These are phyloP conservation scores for Ophiosphaerella korrae DNA, from an alignment of 2,329 filamentous ascomycete genomes.

Conservation along the genomic window DNA sequence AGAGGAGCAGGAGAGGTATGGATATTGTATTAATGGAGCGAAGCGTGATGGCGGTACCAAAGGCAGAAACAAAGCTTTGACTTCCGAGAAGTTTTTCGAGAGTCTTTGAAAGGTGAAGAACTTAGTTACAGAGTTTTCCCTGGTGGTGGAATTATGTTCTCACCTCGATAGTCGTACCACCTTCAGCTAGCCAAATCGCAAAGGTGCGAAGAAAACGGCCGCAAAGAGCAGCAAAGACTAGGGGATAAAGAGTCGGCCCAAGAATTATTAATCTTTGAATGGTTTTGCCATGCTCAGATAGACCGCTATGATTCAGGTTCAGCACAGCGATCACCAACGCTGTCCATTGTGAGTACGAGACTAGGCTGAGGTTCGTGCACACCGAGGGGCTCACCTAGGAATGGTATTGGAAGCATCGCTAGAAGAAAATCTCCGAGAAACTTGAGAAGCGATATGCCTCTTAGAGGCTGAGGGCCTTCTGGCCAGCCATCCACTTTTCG, in stretches of 20 bases:
- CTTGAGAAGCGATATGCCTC: background rate
- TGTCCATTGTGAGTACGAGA: background rate
- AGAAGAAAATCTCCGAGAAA: slow-evolving; percentile 3
- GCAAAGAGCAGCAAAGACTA: slow-evolving; percentile 8
- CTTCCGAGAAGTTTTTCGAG: slow-evolving; percentile 13
- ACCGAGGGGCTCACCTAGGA: background rate
- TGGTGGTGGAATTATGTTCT: background rate
- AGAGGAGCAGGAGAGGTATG: background rate
- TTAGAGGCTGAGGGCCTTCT: background rate
- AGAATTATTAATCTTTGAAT: slow-evolving; percentile 7
- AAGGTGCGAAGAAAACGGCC: slow-evolving; percentile 5
- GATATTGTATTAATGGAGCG: slow-evolving; percentile 2
- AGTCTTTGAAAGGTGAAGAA: background rate
- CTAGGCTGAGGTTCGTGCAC: background rate
- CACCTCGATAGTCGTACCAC: slow-evolving; percentile 5
- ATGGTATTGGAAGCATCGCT: slow-evolving; percentile 5
- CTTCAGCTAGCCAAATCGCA: slow-evolving; percentile 1
- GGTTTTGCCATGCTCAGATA: slow-evolving; percentile 1
- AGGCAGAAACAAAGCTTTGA: slow-evolving; percentile 10
- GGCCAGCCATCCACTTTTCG: background rate
- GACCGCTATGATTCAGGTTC: background rate
- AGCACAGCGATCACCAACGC: slow-evolving; percentile 2
- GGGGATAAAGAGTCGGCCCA: slow-evolving; percentile 10
- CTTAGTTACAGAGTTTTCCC: background rate
- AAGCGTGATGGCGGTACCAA: slow-evolving; percentile 6